Evolutionary conservation across 371 early-diverging fungal species (phyloP).

Genomic region (Chytridium lagenaria): DNA sequence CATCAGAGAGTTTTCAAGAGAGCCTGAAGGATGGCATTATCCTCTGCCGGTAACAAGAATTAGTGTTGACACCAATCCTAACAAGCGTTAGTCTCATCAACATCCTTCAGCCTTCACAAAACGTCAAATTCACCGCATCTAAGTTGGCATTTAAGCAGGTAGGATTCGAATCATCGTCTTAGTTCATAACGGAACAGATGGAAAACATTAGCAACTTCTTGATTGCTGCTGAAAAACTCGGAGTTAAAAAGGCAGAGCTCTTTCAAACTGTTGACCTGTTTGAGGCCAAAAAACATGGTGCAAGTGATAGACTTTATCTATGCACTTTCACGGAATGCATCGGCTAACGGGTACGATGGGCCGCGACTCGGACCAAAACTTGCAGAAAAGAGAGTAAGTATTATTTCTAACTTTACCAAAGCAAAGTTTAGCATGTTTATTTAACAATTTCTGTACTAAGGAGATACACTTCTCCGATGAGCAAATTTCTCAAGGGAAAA

Average conservation of each 20-base stretch:
- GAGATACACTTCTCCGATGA: constrained; percentile 22
- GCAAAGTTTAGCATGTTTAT: no score
- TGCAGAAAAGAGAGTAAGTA: constrained; percentile 5
- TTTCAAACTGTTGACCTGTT: constrained; percentile 93
- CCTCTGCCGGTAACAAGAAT: constrained; percentile 70
- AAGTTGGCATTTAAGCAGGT: constrained; percentile 65
- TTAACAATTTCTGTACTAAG: background rate
- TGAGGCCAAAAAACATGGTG: constrained; percentile 85
- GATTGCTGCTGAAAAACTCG: constrained; percentile 63
- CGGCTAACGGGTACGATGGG: constrained; percentile 10
- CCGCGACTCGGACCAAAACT: constrained; percentile 19
- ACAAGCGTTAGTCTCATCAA: constrained; percentile 72
- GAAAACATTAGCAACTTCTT: constrained; percentile 67
- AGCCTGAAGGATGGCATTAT: constrained; percentile 78
- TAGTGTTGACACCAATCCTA: background rate
- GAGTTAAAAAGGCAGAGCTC: constrained; percentile 75
- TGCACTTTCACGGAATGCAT: constrained; percentile 18
- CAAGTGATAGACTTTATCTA: constrained; percentile 55
- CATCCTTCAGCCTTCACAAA: constrained; percentile 72
- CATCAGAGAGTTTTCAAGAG: constrained; percentile 60
- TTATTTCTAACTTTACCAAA: background rate
- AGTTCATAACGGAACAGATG: constrained; percentile 55
- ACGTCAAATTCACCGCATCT: constrained; percentile 70
- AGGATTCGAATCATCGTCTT: background rate
- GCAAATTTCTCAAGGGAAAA: constrained; percentile 18